Evolutionary conservation across 2,329 filamentous ascomycete species (phyloP), one percentile per base, ranked within the genome.

Genomic region (Clarireedia sp.): DNA sequence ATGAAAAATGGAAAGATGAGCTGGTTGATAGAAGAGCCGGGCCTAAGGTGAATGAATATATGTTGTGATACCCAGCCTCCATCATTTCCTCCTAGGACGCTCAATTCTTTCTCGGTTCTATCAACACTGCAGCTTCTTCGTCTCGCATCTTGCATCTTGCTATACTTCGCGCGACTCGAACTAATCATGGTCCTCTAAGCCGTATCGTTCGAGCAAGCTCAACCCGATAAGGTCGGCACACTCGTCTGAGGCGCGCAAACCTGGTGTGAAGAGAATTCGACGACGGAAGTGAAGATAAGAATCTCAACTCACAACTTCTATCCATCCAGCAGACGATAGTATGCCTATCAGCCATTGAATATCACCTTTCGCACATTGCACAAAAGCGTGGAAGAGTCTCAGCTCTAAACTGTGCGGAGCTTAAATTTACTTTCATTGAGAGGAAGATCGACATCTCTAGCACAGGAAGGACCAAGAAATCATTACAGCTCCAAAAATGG

Each of bases 241-340:
- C 33, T 48, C 48, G 40, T 60, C 58, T 21, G 50, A 47, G 51
- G 45, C 54, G 60, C 62, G 57, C 60, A 48, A 40, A 47, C 36
- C 33, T 48, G 21, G 17, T 62, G 57, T 24, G 26, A 56, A 43
- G 47, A 19, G 29, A 55, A 48, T 33, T 45, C 58, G 57, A 59
- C 62, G 45, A 41, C 14, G 45, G 26, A 46, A 40, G 59, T 63
- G 60, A 62, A 61, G 51, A 58, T 48, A 50, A 59, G 48, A 23
- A 16, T 17, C 33, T 48, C 54, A 37, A 23, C 48, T 56, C 48
- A 43, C 36, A 47, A 37, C 37, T 33, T 23, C 53, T 45, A n/a
- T 14, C 14, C 6, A 3, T n/a, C 17, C 16, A 6, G 17, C 16
- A 41, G n/a, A 41, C 17, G 3, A 33, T 33, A 33, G 29, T 41